Evolutionary conservation across 495 filamentous ascomycete species (phyloP).

Genomic region (Neurospora sp.): DNA sequence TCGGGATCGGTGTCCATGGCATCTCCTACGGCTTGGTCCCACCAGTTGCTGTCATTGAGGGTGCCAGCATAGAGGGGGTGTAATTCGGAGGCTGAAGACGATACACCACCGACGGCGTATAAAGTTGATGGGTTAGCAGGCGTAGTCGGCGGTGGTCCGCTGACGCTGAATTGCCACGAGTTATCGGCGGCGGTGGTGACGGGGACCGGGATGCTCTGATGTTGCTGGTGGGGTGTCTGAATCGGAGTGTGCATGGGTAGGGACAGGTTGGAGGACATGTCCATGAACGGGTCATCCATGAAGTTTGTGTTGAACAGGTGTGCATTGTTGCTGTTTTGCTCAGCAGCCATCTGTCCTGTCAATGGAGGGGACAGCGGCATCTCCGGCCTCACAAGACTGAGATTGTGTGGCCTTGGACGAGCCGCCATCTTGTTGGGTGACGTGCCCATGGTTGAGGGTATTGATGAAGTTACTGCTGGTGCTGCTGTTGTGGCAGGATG

Average conservation of each 20-base stretch:
- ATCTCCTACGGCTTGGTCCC: conserved; percentile 16
- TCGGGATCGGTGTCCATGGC: conserved; percentile 13
- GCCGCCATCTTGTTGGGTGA: conserved; percentile 1
- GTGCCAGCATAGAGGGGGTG: not conserved
- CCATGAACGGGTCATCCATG: conserved; percentile 30
- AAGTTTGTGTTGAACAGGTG: conserved; percentile 20
- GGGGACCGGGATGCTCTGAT: not conserved
- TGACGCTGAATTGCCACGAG: not conserved
- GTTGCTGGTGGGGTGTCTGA: conserved; percentile 12
- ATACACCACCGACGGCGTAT: not conserved
- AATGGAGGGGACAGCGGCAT: conserved; percentile 26
- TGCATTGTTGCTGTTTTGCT: not conserved
- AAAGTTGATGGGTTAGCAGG: conserved; percentile 1
- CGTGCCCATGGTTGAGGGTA: conserved; percentile 19
- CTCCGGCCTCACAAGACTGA: conserved; percentile 10
- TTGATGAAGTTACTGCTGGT: not conserved
- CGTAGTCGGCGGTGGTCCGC: conserved; percentile 1
- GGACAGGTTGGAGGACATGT: conserved; percentile 7
- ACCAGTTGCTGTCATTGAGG: conserved; percentile 16
- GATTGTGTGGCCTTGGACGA: conserved; percentile 7
- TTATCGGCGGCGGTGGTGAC: not conserved
- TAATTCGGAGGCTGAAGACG: not conserved
- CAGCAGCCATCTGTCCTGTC: conserved; percentile 19
- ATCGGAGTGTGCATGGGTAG: conserved; percentile 22
- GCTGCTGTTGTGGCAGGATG: not conserved